A percentile compares a stretch with the other conserved stretches of the same genome.
Conservation (phyloP, 2,329 filamentous ascomycete species). For the Ceratocystis variospora region DNA sequence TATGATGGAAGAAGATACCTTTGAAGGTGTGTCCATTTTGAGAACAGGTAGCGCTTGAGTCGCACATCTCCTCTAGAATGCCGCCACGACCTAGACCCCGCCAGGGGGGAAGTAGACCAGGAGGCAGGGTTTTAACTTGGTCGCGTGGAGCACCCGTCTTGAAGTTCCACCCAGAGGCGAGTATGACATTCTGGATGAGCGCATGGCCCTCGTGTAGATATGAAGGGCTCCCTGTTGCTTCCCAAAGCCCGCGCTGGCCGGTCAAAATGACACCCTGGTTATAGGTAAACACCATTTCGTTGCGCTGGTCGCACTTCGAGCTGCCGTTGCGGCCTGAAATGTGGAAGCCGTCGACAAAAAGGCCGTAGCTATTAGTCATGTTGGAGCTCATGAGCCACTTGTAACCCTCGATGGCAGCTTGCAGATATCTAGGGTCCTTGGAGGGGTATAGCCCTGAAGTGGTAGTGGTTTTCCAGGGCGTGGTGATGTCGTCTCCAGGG, state of each 20-base stretch:
- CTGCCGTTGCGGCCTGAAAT: slow-evolving; percentile 33
- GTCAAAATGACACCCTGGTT: slow-evolving; percentile 87
- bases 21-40: slow-evolving; percentile 88
- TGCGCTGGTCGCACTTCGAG: slow-evolving; percentile 58
- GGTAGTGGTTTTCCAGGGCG: slow-evolving; percentile 40
- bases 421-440: slow-evolving; percentile 49
- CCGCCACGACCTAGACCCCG: slow-evolving; percentile 63
- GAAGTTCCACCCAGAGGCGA: slow-evolving; percentile 62
- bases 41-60: slow-evolving; percentile 57
- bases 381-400: slow-evolving; percentile 64
- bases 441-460: slow-evolving; percentile 25
- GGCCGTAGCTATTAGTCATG: slow-evolving; percentile 62
- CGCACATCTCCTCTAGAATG: slow-evolving; percentile 73
- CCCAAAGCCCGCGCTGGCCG: slow-evolving; percentile 66
- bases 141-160: slow-evolving; percentile 31
- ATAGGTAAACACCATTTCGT: slow-evolving; percentile 88
- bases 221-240: slow-evolving; percentile 53
- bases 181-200: slow-evolving; percentile 61
- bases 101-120: slow-evolving; percentile 43
- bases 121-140: slow-evolving; percentile 24
- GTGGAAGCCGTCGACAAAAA: slow-evolving; percentile 84
- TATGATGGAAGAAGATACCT: slow-evolving; percentile 84
- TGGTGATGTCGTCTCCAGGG: slow-evolving; percentile 61
- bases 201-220: slow-evolving; percentile 69
- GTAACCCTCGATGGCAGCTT: slow-evolving; percentile 64